These are phyloP conservation scores for Debaryomyces sp. DNA, from an alignment of 1,139 yeast genomes.

Conservation along the genomic window DNA sequence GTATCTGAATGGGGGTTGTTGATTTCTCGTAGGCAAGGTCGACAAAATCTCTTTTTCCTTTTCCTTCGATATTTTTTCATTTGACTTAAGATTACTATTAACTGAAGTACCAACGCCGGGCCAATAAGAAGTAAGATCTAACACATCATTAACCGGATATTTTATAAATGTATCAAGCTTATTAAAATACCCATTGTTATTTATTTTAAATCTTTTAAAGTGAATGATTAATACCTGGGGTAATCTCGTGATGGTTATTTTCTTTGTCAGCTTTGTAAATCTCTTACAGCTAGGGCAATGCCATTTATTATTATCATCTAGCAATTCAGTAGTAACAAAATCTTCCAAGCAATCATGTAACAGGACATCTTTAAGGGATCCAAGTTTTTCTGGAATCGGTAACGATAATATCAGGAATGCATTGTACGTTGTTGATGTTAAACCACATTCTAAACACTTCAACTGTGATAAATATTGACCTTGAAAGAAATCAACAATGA, in stretches of 20 bases:
- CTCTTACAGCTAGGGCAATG: slow-evolving; percentile 79
- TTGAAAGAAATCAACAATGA: slow-evolving; percentile 83
- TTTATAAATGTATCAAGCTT: slow-evolving; percentile 65
- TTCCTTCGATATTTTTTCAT: slow-evolving; percentile 31
- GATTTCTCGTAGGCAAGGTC: slow-evolving; percentile 71
- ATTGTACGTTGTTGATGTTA: slow-evolving; percentile 86
- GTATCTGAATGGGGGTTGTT: slow-evolving; percentile 77
- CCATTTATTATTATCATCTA: slow-evolving; percentile 89
- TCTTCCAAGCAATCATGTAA: slow-evolving; percentile 70
- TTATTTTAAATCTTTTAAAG: slow-evolving; percentile 72
- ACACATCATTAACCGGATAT: slow-evolving; percentile 56
- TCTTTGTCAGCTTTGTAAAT: slow-evolving; percentile 68
- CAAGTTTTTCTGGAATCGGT: slow-evolving; percentile 60
- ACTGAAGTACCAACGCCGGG: slow-evolving; percentile 51
- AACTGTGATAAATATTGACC: slow-evolving; percentile 88
- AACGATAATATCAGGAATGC: slow-evolving; percentile 76
- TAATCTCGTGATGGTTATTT: slow-evolving; percentile 66
- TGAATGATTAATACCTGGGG: slow-evolving; percentile 77
- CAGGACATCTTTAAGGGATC: slow-evolving; percentile 30
- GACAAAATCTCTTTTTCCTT: slow-evolving; percentile 47
- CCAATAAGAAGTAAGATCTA: slow-evolving; percentile 82
- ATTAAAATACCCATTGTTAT: slow-evolving; percentile 45
- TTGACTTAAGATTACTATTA: slow-evolving; percentile 16
- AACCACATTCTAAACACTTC: slow-evolving; percentile 72
- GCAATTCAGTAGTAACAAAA: slow-evolving; percentile 65